Evolutionary conservation across 148 eudicot species (phyloP).

Genomic region (Persicaria maculosa): DNA sequence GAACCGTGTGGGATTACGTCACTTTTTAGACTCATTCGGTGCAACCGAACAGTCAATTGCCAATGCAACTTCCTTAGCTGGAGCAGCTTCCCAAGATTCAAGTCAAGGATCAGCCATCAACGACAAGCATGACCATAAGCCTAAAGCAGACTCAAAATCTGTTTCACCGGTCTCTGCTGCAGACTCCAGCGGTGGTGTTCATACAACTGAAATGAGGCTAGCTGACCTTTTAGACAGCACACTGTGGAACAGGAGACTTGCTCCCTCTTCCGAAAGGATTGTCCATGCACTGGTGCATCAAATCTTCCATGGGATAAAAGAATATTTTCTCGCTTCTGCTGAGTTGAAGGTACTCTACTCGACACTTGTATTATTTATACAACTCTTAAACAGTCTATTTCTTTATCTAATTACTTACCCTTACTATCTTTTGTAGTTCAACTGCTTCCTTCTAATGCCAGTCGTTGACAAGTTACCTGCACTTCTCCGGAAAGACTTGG

Average conservation of each 20-base stretch:
- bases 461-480: slow-evolving; percentile 95
- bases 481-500: slow-evolving; percentile 77
- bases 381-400: neutral
- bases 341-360: slow-evolving; percentile 59
- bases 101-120: slow-evolving; percentile 24
- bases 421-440: slow-evolving; percentile 41
- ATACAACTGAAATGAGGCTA: slow-evolving; percentile 83
- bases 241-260: slow-evolving; percentile 93
- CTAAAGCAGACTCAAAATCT: slow-evolving; percentile 51
- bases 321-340: slow-evolving; percentile 92
- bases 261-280: slow-evolving; percentile 95
- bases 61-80: slow-evolving; percentile 30
- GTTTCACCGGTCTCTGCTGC: slow-evolving; percentile 45
- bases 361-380: neutral
- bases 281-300: slow-evolving; percentile 96
- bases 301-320: slow-evolving; percentile 95
- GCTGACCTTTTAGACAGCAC: slow-evolving; percentile 96
- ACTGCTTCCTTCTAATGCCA: slow-evolving; percentile 94
- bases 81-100: slow-evolving; percentile 46
- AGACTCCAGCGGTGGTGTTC: slow-evolving; percentile 47
- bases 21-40: slow-evolving; percentile 93
- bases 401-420: neutral
- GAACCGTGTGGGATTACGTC: slow-evolving; percentile 98
- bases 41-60: slow-evolving; percentile 54
- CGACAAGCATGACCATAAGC: slow-evolving; percentile 55